Percentiles rank a stretch among this genome's conserved stretches.
Conservation (phyloP, 495 filamentous ascomycete genomes). For the Aspergillus incahuasiensis region DNA sequence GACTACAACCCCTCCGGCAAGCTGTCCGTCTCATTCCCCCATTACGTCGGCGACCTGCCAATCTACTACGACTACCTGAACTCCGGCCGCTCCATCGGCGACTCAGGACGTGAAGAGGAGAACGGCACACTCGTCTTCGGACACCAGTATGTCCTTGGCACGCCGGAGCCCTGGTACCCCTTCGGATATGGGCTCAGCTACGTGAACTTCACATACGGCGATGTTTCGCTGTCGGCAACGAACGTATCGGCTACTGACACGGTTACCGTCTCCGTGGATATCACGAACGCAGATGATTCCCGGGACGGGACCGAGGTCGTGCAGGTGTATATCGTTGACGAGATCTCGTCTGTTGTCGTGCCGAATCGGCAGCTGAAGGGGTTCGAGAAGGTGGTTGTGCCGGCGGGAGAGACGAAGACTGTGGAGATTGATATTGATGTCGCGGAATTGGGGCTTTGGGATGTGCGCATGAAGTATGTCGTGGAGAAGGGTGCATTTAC, state of each 20-base stretch:
- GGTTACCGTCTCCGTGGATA: constrained; percentile 48
- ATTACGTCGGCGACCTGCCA: constrained; percentile 59
- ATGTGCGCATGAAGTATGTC: constrained; percentile 60
- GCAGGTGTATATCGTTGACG: constrained; percentile 61
- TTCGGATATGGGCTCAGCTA: constrained; percentile 70
- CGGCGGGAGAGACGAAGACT: constrained; percentile 53
- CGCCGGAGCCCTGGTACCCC: constrained; percentile 53
- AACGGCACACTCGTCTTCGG: constrained; percentile 63
- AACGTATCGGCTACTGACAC: constrained; percentile 36
- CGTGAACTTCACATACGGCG: constrained; percentile 54
- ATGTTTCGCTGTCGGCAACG: constrained; percentile 41
- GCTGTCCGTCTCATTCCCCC: constrained; percentile 63
- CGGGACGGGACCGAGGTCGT: constrained; percentile 62
- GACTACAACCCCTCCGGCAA: constrained; percentile 63
- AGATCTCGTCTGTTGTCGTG: constrained; percentile 57
- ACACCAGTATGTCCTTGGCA: constrained; percentile 59
- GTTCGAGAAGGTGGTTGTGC: constrained; percentile 61
- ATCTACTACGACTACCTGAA: constrained; percentile 70
- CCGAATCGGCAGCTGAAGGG: constrained; percentile 64
- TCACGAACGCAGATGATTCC: constrained; percentile 51
- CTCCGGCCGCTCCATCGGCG: constrained; percentile 50
- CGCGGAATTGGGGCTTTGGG: constrained; percentile 53
- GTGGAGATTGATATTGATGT: constrained; percentile 52
- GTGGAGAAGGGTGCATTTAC: constrained; percentile 64
- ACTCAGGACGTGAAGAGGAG: constrained; percentile 41